Base-by-base conservation (phyloP, 2,329 filamentous ascomycete genomes). In the Fusarium sp. region DNA sequence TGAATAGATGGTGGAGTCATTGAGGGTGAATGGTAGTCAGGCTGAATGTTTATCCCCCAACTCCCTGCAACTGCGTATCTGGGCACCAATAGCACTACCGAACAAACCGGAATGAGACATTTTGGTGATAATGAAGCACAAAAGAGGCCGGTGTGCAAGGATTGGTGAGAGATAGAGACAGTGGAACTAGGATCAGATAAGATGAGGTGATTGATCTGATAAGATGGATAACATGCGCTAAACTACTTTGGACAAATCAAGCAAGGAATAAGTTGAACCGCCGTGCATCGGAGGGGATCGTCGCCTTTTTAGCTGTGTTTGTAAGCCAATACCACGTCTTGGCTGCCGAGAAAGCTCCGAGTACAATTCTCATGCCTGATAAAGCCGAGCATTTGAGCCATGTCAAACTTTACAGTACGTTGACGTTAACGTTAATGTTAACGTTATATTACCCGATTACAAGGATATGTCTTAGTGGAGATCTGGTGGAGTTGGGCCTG, bases 121-220 rank as follows among this genome's bases (percentile, higher is more conserved):
- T 46, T 43, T 49, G 21, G 14, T 20, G 19, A 28, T 32, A 45
- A 32, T 11, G n/a, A 14, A 60, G 42, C 21, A 21, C 36, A 40
- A 45, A 45, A 32, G 19, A 21, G 45, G 47, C 38, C 19, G n/a
- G 23, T 32, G 21, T 44, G 26, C 62, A 56, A 32, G 50, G 63
- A 48, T 51, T 36, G n/a, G 38, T 11, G 10, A 28, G 10, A 28
- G 34, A 45, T 24, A 52, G 47, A 43, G 19, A 26, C 44, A 51
- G 36, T 30, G 36, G 36, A 19, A 19, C 38, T 28, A 26, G 61
- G 54, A 70, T 70, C 67, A 68, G 67, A 70, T 70, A 68, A 68
- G 67, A 57, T 70, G 64, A 42, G 45, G 50, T 59, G 67, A 70
- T 68, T 56, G 67, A 65, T 62, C 57, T 58, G 61, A 65, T 68